Evolutionary conservation across 768 basidiomycete species (phyloP), one percentile per base, ranked within the genome.

Genomic region (Rhizopogon vesiculosus): DNA sequence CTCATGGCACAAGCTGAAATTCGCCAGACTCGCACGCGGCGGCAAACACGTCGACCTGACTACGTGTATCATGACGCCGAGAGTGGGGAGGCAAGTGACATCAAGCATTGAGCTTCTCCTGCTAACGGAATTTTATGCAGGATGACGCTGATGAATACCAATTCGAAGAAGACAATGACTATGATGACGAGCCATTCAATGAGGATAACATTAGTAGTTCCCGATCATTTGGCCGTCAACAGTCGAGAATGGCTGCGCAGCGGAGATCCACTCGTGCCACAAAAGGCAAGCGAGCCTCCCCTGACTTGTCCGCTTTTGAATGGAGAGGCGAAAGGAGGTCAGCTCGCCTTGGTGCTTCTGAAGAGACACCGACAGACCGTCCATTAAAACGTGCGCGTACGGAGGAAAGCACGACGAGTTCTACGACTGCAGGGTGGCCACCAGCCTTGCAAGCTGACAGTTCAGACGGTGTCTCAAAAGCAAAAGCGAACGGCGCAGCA

Each of bases 281-380:
- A 8, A 63, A 74, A 59, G 78, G 79, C 35, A 85, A 83, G 64
- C 80, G 81, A 16, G 74, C 77, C 18, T 76, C 82, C 15, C 66
- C 67, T 49, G 79, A 72, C 25, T 66, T 87, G 58, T 77, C 78
- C 12, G 78, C 71, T 74, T 64, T 74, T 22, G 76, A 78, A 52
- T 89, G 91, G 88, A 80, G 84, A 58, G 88, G 87, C 22, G 89
- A 91, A 72, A 80, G 80, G 51, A 84, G 90, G 51, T 91, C 89
- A 18, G 70, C 78, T 46, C 80, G 90, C 55, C 72, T 89, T 16
- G 88, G 84, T 31, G 82, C 78, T 7, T 66, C 79, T 45, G 64
- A 69, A 33, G 87, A 87, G 6, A 69, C 68, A 39, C 76, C 76
- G 16, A 61, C 78, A 31, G 85, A 88, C 43, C 71, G 61, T 33